phyloP scores from a whole-genome alignment of 2,329 filamentous ascomycete species.

The Arthrobotrys iridis region DNA sequence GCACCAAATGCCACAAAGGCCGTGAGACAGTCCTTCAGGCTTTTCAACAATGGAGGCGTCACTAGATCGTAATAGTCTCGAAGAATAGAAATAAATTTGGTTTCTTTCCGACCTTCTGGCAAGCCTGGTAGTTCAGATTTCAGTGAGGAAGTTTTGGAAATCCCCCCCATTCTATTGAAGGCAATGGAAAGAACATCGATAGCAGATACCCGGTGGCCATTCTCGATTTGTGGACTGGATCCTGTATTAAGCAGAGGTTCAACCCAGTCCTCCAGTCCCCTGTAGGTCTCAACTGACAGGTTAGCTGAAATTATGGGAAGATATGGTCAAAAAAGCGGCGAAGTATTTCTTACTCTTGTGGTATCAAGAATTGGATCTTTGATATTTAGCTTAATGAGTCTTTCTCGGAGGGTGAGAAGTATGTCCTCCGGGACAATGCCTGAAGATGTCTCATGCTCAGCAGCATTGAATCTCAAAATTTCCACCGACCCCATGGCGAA shows the following conservation, averaged over 20 bases:
- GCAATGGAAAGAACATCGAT: conserved; percentile 39
- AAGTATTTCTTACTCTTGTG: conserved; percentile 24
- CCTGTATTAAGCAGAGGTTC: conserved; percentile 27
- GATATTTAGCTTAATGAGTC: conserved; percentile 46
- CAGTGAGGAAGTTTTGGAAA: not conserved
- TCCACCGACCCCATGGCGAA: conserved; percentile 25
- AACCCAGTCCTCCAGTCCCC: conserved; percentile 31
- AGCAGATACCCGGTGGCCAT: conserved; percentile 26
- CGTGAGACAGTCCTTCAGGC: conserved; percentile 48
- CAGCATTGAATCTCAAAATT: not conserved
- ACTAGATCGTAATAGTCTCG: conserved; percentile 51
- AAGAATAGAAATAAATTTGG: conserved; percentile 16
- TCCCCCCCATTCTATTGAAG: conserved; percentile 40
- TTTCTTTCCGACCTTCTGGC: not conserved
- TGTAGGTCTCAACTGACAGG: conserved; percentile 35
- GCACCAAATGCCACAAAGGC: conserved; percentile 34
- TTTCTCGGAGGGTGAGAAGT: conserved; percentile 19
- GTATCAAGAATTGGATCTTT: conserved; percentile 23
- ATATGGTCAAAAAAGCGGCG: not conserved
- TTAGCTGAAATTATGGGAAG: conserved; percentile 2
- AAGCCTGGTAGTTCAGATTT: not conserved
- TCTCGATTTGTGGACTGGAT: conserved; percentile 19
- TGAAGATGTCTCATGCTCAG: not conserved
- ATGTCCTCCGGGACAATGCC: conserved; percentile 10
- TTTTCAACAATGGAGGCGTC: conserved; percentile 27